phyloP scores from a whole-genome alignment of 306 rosid genomes.

The Spatholobus suberectus region DNA sequence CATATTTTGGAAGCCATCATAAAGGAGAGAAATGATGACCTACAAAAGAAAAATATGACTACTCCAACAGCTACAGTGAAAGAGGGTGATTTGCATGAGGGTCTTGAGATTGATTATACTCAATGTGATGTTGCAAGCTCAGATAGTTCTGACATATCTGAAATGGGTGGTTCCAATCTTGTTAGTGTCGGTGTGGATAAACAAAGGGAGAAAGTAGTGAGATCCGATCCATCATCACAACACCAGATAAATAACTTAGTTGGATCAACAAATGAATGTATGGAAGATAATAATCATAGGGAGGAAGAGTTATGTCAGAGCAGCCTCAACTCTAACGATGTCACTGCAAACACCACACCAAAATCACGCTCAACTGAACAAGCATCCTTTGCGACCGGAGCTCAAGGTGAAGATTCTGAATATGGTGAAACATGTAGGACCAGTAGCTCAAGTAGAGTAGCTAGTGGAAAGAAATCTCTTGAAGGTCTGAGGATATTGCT shows the following conservation, averaged over 20 bases:
- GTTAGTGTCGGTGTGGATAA: conserved; percentile 45
- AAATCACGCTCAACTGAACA: conserved; percentile 26
- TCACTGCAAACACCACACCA: conserved; percentile 29
- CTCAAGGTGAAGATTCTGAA: conserved; percentile 45
- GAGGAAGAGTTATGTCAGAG: conserved; percentile 45
- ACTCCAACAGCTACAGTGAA: conserved; percentile 47
- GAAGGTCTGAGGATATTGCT: conserved; percentile 86
- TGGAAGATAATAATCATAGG: conserved; percentile 48
- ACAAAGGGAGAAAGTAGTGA: conserved; percentile 41
- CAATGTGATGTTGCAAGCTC: conserved; percentile 79
- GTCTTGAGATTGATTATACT: conserved; percentile 81
- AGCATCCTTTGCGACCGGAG: conserved; percentile 38
- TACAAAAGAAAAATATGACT: conserved; percentile 55
- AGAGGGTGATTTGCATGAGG: conserved; percentile 72
- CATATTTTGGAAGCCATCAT: conserved; percentile 83
- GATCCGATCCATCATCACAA: conserved; percentile 47
- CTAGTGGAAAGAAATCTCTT: conserved; percentile 66
- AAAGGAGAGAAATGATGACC: conserved; percentile 66
- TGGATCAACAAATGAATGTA: conserved; percentile 52
- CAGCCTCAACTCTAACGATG: conserved; percentile 40
- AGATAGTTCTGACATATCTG: conserved; percentile 78
- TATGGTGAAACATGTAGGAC: conserved; percentile 33
- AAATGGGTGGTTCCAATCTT: conserved; percentile 50
- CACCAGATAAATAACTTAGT: conserved; percentile 55
- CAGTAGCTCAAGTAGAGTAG: conserved; percentile 48